These are phyloP conservation scores for Letharia lupina DNA, from an alignment of 495 filamentous ascomycete genomes.

Conservation along the genomic window DNA sequence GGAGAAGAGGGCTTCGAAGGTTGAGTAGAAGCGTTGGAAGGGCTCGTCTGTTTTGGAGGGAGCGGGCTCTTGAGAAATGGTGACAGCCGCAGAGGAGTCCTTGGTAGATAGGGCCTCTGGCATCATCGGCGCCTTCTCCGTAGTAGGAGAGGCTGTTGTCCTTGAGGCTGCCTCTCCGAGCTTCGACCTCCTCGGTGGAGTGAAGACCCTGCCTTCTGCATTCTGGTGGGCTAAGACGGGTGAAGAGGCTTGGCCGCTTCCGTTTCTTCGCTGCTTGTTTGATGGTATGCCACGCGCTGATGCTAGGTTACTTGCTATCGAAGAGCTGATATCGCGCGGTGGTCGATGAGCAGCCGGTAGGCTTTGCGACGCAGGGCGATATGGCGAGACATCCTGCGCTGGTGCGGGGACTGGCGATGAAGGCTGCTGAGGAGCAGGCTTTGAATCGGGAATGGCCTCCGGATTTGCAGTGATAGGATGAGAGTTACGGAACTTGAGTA, in stretches of 20 bases:
- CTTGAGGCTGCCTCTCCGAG: constrained; percentile 32
- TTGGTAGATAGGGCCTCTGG: constrained; percentile 3
- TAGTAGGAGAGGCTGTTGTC: constrained; percentile 18
- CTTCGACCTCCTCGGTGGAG: constrained; percentile 42
- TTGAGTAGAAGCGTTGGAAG: constrained; percentile 83
- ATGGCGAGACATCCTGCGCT: constrained; percentile 31
- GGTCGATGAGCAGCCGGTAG: constrained; percentile 42
- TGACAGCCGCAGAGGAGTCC: background rate
- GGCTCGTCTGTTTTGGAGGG: constrained; percentile 54
- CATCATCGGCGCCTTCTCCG: constrained; percentile 25
- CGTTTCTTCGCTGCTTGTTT: constrained; percentile 51
- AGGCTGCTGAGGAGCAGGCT: constrained; percentile 15
- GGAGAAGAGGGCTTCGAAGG: constrained; percentile 75
- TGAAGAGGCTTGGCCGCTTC: constrained; percentile 52
- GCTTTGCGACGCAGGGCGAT: constrained; percentile 36
- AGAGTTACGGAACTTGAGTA: constrained; percentile 63
- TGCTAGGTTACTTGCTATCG: constrained; percentile 85
- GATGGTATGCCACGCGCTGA: constrained; percentile 80
- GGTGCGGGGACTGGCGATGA: constrained; percentile 22
- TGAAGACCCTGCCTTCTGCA: constrained; percentile 62
- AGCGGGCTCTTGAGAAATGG: constrained; percentile 13
- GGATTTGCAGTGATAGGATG: constrained; percentile 37
- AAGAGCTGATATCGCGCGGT: constrained; percentile 63
- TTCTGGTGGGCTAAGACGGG: constrained; percentile 60
- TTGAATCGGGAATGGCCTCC: constrained; percentile 19